These are phyloP conservation scores for Elymus sibiricus DNA, from an alignment of 176 grass and related monocot species.

Conservation along the genomic window DNA sequence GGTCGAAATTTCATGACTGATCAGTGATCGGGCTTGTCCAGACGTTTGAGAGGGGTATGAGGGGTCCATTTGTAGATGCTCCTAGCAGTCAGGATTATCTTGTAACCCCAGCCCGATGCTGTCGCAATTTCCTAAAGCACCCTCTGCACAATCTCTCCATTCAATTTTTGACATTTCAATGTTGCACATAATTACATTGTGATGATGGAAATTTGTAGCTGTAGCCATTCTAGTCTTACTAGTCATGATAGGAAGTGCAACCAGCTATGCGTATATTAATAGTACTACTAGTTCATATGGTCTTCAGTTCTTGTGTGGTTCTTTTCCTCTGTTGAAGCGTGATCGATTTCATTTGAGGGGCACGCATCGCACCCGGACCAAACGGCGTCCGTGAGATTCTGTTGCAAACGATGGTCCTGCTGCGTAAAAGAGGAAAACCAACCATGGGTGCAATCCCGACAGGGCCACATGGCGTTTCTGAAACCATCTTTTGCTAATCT, in stretches of 20 bases:
- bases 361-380: background rate
- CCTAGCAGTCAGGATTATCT: too few species aligned
- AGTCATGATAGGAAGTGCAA: background rate
- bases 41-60: too few species aligned
- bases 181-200: background rate
- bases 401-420: constrained; percentile 9
- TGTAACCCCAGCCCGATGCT: too few species aligned
- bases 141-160: too few species aligned
- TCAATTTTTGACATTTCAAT: background rate
- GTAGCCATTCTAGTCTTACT: background rate
- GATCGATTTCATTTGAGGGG: background rate
- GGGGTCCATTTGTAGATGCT: too few species aligned
- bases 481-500: constrained; percentile 26
- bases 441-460: background rate
- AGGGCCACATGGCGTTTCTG: constrained; percentile 7
- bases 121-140: too few species aligned
- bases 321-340: background rate
- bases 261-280: background rate
- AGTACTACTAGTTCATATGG: background rate
- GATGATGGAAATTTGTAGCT: background rate
- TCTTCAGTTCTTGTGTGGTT: too few species aligned
- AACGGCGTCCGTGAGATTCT: constrained; percentile 32
- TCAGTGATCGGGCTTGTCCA: too few species aligned
- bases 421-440: background rate
- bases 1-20: too few species aligned